Conservation (phyloP, 2,329 filamentous ascomycete genomes). For the Clonostachys byssicola region DNA sequence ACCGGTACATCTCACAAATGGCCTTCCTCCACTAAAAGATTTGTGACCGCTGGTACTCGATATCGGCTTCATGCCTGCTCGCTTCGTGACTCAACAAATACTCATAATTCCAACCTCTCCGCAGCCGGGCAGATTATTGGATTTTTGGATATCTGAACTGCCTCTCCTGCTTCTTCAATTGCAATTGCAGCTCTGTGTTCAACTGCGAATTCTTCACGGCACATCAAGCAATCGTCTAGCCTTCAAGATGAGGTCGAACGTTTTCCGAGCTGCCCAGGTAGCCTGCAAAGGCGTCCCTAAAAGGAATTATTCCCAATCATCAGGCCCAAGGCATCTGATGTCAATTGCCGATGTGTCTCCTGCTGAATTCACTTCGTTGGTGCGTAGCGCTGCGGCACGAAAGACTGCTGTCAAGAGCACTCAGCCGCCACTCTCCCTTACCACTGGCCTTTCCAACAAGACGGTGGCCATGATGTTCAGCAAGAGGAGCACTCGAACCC, state of each 20-base stretch:
- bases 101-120: too few species aligned
- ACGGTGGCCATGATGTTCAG: conserved; percentile 95
- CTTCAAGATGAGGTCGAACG: not conserved
- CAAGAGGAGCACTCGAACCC: conserved; percentile 90
- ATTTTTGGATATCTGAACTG: too few species aligned
- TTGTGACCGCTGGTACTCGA: too few species aligned
- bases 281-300: conserved; percentile 27
- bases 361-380: conserved; percentile 73
- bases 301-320: conserved; percentile 34
- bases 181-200: too few species aligned
- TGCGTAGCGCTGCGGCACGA: conserved; percentile 75
- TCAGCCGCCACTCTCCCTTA: conserved; percentile 46
- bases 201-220: too few species aligned
- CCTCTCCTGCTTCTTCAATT: too few species aligned
- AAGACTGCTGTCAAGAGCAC: conserved; percentile 75
- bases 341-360: conserved; percentile 84
- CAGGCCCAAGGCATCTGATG: conserved; percentile 75
- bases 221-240: too few species aligned
- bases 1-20: too few species aligned
- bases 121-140: too few species aligned
- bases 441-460: conserved; percentile 63
- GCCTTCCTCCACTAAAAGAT: too few species aligned
- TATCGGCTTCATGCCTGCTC: too few species aligned
- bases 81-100: too few species aligned
- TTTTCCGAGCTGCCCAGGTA: not conserved